Evolutionary conservation across 2,329 filamentous ascomycete genomes (phyloP).

Genomic region (Alternaria tenuissima): DNA sequence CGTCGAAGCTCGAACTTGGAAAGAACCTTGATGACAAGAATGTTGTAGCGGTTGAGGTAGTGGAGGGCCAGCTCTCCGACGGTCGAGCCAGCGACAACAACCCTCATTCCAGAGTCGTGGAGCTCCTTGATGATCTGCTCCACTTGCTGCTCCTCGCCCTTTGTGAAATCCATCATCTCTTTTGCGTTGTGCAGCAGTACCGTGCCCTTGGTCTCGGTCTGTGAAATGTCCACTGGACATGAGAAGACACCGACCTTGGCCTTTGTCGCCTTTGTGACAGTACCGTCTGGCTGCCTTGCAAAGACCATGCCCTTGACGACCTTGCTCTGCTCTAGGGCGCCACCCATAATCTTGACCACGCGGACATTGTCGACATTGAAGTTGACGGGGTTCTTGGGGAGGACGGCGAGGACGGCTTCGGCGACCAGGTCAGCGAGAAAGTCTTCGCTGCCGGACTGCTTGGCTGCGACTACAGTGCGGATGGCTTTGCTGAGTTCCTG

Average conservation of each 20-base stretch:
- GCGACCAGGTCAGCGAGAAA: slow-evolving; percentile 86
- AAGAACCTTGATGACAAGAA: slow-evolving; percentile 94
- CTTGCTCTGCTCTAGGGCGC: slow-evolving; percentile 89
- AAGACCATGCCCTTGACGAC: slow-evolving; percentile 99
- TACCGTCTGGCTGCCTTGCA: slow-evolving; percentile 89
- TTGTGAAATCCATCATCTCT: slow-evolving; percentile 98
- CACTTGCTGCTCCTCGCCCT: slow-evolving; percentile 92
- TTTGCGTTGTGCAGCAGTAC: slow-evolving; percentile 96
- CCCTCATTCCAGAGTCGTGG: slow-evolving; percentile 89
- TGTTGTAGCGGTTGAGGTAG: slow-evolving; percentile 97
- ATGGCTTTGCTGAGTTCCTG: slow-evolving; percentile 93
- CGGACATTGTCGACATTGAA: slow-evolving; percentile 99
- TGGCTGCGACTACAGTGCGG: slow-evolving; percentile 92
- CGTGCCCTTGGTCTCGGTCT: slow-evolving; percentile 99
- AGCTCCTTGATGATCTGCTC: slow-evolving; percentile 94
- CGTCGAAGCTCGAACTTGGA: slow-evolving; percentile 98
- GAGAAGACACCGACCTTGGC: slow-evolving; percentile 98
- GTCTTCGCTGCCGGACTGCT: slow-evolving; percentile 94
- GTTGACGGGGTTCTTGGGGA: slow-evolving; percentile 93
- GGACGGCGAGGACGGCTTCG: slow-evolving; percentile 81
- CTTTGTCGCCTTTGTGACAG: slow-evolving; percentile 85
- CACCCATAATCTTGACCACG: slow-evolving; percentile 99
- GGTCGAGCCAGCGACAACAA: slow-evolving; percentile 90
- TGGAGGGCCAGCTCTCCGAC: slow-evolving; percentile 95
- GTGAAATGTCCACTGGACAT: slow-evolving; percentile 92